Conservation (phyloP, 1,284 basidiomycete species). For the Stygiomarasmius scandens region DNA sequence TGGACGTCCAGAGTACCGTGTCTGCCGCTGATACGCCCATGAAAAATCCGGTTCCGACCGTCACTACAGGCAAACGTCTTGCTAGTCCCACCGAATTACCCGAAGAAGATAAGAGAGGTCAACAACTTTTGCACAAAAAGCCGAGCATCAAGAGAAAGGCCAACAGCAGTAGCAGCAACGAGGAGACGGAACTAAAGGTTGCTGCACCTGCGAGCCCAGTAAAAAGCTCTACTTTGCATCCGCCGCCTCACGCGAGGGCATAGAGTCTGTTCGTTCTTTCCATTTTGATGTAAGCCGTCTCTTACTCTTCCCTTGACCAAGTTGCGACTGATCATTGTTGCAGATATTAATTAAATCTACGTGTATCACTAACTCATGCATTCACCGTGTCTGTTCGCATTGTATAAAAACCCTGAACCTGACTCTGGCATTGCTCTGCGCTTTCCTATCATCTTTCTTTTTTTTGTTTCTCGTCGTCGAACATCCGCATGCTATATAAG, state of each 20-base stretch:
- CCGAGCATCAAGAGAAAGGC: constrained; percentile 63
- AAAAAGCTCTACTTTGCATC: neutral
- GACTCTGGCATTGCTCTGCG: no score
- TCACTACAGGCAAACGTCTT: constrained; percentile 58
- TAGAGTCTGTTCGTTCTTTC: neutral
- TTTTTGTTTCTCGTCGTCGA: no score
- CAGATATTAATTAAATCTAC: neutral
- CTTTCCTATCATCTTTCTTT: no score
- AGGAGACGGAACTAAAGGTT: neutral
- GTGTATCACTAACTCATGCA: neutral
- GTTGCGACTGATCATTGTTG: no score
- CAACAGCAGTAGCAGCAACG: neutral
- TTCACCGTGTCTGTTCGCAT: neutral
- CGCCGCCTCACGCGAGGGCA: neutral
- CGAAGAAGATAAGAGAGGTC: constrained; percentile 62
- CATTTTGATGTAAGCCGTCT: neutral
- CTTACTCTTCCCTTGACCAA: no score
- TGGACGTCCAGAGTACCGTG: neutral
- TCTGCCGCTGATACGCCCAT: constrained; percentile 7
- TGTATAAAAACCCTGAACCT: no score
- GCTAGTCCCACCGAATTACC: constrained; percentile 73
- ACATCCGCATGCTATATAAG: no score
- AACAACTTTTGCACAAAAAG: constrained; percentile 59
- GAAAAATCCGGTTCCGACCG: constrained; percentile 25
- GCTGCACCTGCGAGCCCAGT: neutral